Conservation (phyloP, 352 stramenopile genomes). For the Blastocystis sp. region DNA sequence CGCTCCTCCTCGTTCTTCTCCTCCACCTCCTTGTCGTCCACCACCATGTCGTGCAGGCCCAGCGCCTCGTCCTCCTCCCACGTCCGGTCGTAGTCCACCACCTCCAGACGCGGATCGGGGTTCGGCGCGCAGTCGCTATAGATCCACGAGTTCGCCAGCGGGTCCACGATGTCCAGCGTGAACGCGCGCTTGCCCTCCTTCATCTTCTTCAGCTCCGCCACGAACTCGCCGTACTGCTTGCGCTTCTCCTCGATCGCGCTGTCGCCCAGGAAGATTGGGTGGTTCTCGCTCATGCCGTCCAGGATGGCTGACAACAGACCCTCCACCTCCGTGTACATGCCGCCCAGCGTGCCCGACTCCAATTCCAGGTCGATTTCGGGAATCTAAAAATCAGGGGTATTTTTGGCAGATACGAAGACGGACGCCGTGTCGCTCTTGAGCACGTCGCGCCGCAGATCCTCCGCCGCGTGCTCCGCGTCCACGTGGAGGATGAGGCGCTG, state of each 20-base stretch:
- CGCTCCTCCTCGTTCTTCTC: slow-evolving; percentile 28
- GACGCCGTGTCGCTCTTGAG: slow-evolving; percentile 83
- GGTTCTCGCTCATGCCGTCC: slow-evolving; percentile 78
- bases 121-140: slow-evolving; percentile 73
- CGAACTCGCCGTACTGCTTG: slow-evolving; percentile 71
- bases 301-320: slow-evolving; percentile 82
- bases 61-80: slow-evolving; percentile 86
- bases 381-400: slow-evolving; percentile 77
- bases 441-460: slow-evolving; percentile 84
- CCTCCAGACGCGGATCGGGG: slow-evolving; percentile 61
- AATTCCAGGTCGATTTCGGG: slow-evolving; percentile 86
- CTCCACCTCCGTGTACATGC: slow-evolving; percentile 88
- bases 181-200: slow-evolving; percentile 78
- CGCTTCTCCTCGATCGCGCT: slow-evolving; percentile 60
- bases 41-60: slow-evolving; percentile 87
- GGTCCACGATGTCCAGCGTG: slow-evolving; percentile 83
- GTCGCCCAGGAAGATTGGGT: slow-evolving; percentile 81
- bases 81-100: slow-evolving; percentile 82
- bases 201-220: slow-evolving; percentile 72
- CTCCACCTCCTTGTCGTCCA: slow-evolving; percentile 77
- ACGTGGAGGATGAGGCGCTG: slow-evolving; percentile 79
- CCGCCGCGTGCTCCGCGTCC: slow-evolving; percentile 63
- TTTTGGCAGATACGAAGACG: slow-evolving; percentile 70
- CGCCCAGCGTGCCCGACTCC: slow-evolving; percentile 81
- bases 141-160: slow-evolving; percentile 85